Conservation (phyloP, 805 yeast species). For the Monosporozyma yasuniensis region DNA sequence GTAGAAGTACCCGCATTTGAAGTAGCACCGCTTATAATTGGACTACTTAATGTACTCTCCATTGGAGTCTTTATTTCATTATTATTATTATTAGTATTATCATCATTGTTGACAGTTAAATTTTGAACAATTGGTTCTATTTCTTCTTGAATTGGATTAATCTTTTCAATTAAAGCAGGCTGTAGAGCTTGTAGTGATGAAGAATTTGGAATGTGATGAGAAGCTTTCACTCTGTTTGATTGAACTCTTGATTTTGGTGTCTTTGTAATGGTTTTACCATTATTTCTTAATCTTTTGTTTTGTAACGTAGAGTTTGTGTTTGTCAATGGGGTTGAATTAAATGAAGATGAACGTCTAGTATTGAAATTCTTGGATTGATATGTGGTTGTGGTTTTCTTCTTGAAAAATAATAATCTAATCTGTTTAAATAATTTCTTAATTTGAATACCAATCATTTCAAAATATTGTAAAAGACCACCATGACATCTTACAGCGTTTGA, state of each 20-base stretch:
- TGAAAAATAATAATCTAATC: slow-evolving; percentile 25
- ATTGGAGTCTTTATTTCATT: background rate
- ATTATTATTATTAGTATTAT: background rate
- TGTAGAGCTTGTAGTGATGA: background rate
- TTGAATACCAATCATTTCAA: slow-evolving; percentile 21
- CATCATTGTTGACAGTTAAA: background rate
- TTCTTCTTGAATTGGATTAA: background rate
- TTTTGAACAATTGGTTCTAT: background rate
- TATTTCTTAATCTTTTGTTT: background rate
- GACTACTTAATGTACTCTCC: background rate
- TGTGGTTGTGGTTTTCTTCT: slow-evolving; percentile 4
- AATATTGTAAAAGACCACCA: slow-evolving; percentile 32
- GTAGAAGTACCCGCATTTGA: background rate
- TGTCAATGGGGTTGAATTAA: background rate
- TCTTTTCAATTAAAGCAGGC: background rate
- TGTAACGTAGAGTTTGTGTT: background rate
- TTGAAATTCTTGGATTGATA: background rate
- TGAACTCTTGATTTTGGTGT: background rate
- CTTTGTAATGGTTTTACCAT: background rate
- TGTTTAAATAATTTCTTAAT: slow-evolving; percentile 18
- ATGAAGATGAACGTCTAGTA: background rate
- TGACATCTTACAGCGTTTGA: slow-evolving; percentile 33
- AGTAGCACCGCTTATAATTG: background rate
- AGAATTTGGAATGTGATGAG: background rate
- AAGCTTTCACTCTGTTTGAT: background rate